Base-by-base conservation (phyloP, 176 grass and related monocot genomes). In the Aegilops sharonensis region DNA sequence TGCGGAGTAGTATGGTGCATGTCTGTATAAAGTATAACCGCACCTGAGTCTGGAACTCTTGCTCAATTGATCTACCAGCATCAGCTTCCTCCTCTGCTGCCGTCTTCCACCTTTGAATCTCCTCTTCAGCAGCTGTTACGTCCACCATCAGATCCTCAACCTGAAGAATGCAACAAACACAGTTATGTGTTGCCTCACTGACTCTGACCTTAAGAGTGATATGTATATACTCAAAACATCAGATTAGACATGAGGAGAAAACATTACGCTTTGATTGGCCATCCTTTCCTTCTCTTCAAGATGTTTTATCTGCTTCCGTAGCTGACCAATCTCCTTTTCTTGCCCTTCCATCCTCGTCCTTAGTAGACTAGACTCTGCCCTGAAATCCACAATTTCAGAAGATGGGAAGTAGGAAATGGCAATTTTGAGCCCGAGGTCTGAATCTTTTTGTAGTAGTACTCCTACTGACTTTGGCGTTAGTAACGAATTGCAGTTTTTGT, bases 61-160 rank as follows among this genome's bases (percentile, higher is more conserved):
- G 85, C 81, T 99, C 97, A 63, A 99, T 87, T n/a, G 94, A 88
- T 85, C 85, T 87, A 75, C 94, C 97, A 50, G 97, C 94, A 85
- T 93, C 89, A 70, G 94, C 94, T 93, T 99, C 97, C 86, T 94
- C 83, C 84, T 99, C 94, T 48, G 97, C 94, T 78, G 97, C 97
- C 74, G 85, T 87, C 87, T 99, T 99, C 97, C 97, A 99, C 83
- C 94, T 94, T 75, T 90, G 86, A 85, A 99, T 94, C 84, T 99
- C 97, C 85, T 99, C 97, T 91, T 96, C 97, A 78, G 97, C 87
- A 85, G 94, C 94, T 36, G 94, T 78, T 45, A 99, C 89, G 3
- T 99, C 97, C 90, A 96, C 88, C 94, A 99, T 97, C 30, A 99
- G 90, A 12, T 89, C 97, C 54, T 99, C 97, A 87, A 99, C 92